These are phyloP conservation scores for Pilaira anomala DNA, from an alignment of 192 early-diverging fungal species.

Conservation along the genomic window DNA sequence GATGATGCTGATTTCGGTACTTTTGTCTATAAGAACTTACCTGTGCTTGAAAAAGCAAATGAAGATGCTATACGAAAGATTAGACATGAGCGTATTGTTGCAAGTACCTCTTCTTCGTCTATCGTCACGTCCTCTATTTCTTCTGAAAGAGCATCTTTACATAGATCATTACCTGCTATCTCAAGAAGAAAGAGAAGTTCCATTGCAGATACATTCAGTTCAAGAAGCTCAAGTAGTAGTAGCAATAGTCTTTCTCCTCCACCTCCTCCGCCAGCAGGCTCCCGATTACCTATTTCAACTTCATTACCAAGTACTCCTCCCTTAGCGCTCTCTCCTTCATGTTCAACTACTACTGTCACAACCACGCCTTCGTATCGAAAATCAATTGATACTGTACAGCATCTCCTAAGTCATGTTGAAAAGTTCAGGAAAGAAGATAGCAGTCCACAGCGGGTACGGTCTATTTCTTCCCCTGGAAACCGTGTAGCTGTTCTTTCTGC, in stretches of 20 bases:
- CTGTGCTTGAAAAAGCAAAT: slow-evolving; percentile 86
- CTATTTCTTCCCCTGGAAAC: slow-evolving; percentile 22
- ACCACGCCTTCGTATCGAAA: not conserved
- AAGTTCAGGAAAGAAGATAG: not conserved
- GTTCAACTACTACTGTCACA: not conserved
- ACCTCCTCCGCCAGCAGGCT: no score
- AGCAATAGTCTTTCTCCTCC: not conserved
- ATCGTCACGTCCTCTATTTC: slow-evolving; percentile 21
- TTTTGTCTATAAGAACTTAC: slow-evolving; percentile 90
- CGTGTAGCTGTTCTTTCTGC: slow-evolving; percentile 7
- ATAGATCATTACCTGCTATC: slow-evolving; percentile 43
- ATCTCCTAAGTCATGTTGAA: slow-evolving; percentile 1
- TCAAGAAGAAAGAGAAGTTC: slow-evolving; percentile 26
- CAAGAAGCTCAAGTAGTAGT: slow-evolving; percentile 7
- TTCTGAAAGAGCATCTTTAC: slow-evolving; percentile 2
- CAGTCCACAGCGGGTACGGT: slow-evolving; percentile 1
- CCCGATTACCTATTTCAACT: not conserved
- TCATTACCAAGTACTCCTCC: slow-evolving; percentile 12
- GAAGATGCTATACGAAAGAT: slow-evolving; percentile 80
- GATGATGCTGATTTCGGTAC: slow-evolving; percentile 76
- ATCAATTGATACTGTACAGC: slow-evolving; percentile 1
- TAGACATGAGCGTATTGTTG: slow-evolving; percentile 55
- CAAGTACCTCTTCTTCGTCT: slow-evolving; percentile 17
- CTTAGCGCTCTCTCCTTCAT: slow-evolving; percentile 8
- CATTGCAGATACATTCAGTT: slow-evolving; percentile 14